Evolutionary conservation across 2,329 filamentous ascomycete species (phyloP).

Genomic region (Aspergillus fumigatus): DNA sequence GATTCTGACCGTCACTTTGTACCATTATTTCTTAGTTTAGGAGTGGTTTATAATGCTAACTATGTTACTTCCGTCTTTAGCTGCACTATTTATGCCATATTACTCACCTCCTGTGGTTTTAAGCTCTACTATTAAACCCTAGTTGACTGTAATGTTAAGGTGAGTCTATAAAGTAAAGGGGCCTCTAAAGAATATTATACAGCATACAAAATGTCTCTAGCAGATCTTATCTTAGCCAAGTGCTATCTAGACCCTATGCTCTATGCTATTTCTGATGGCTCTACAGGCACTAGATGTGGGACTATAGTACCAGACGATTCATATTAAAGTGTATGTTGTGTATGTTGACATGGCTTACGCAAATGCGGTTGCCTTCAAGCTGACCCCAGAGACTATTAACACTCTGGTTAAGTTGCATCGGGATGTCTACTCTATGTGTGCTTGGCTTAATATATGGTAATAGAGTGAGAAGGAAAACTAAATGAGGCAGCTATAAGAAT

Average conservation of each 20-base stretch:
- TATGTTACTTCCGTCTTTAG: constrained; percentile 88
- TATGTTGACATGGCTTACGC: constrained; percentile 98
- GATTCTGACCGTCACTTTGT: constrained; percentile 7
- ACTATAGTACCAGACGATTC: constrained; percentile 84
- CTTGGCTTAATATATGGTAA: constrained; percentile 81
- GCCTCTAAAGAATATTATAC: constrained; percentile 90
- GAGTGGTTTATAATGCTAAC: constrained; percentile 68
- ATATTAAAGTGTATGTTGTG: constrained; percentile 95
- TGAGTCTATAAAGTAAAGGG: constrained; percentile 95
- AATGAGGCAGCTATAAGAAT: constrained; percentile 93
- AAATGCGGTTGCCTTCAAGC: constrained; percentile 97
- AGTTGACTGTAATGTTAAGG: constrained; percentile 95
- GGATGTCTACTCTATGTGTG: constrained; percentile 87
- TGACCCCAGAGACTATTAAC: constrained; percentile 92
- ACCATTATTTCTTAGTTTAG: constrained; percentile 51
- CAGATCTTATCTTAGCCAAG: constrained; percentile 85
- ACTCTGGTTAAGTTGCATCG: constrained; percentile 92
- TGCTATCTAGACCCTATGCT: constrained; percentile 92
- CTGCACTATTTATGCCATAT: constrained; percentile 90
- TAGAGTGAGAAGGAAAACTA: constrained; percentile 97
- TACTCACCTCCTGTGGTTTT: constrained; percentile 93
- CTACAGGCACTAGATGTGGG: constrained; percentile 72
- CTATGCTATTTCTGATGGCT: constrained; percentile 74
- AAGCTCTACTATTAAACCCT: constrained; percentile 85
- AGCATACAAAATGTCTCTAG: constrained; percentile 92